phyloP scores from a whole-genome alignment of 345 rosid genomes.

The Salix viminalis region DNA sequence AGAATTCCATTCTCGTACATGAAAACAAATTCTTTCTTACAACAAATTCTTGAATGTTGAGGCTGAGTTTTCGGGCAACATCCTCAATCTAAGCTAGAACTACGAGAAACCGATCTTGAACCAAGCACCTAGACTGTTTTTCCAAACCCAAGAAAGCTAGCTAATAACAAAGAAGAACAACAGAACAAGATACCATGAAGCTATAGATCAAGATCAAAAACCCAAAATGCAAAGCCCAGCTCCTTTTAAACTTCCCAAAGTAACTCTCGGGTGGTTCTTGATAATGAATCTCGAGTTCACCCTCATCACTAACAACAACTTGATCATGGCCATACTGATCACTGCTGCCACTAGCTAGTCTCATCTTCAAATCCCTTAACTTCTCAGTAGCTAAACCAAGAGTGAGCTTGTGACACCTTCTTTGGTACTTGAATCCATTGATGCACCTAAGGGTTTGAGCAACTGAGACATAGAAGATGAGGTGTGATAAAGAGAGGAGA shows the following conservation, averaged over 20 bases:
- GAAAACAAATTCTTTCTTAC: background rate
- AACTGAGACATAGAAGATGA: conserved; percentile 85
- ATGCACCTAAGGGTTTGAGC: conserved; percentile 92
- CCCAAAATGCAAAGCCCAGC: conserved; percentile 90
- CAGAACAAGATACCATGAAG: conserved; percentile 77
- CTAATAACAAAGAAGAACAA: conserved; percentile 78
- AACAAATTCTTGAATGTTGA: background rate
- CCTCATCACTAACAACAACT: conserved; percentile 35
- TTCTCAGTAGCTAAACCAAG: conserved; percentile 86
- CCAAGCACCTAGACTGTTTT: background rate
- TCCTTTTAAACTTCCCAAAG: conserved; percentile 91
- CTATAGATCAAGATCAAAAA: conserved; percentile 79
- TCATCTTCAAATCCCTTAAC: conserved; percentile 69
- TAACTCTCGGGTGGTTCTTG: conserved; percentile 95
- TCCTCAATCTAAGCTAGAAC: background rate
- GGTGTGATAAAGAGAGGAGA: conserved; percentile 77
- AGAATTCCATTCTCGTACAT: background rate
- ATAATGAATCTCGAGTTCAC: conserved; percentile 87
- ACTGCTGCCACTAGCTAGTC: conserved; percentile 31
- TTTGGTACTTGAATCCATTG: conserved; percentile 95
- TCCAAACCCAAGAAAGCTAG: background rate
- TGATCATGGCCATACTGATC: conserved; percentile 30
- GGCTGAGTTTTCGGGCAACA: background rate
- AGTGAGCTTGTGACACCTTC: conserved; percentile 96
- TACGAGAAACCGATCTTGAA: background rate